Evolutionary conservation across 202 grass and related monocot species (phyloP).

Genomic region (Zizania palustris): DNA sequence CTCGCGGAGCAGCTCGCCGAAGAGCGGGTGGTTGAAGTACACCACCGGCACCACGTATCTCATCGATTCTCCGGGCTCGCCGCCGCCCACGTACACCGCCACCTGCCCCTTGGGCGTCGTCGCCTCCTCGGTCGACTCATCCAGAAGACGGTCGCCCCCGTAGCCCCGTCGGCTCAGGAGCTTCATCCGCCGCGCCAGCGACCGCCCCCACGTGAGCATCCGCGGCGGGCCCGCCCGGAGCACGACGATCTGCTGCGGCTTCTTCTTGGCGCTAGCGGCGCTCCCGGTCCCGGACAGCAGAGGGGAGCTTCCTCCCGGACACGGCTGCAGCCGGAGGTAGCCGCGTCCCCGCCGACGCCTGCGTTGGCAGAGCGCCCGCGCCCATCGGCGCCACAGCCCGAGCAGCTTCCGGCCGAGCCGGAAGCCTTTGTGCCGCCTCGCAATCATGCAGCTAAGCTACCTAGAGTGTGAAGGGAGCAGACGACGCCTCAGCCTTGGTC

Average conservation of each 20-base stretch:
- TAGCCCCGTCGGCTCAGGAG: constrained; percentile 6
- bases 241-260: constrained; percentile 23
- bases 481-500: not conserved
- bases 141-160: constrained; percentile 32
- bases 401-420: constrained; percentile 73
- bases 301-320: not conserved
- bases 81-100: constrained; percentile 76
- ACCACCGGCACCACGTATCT: constrained; percentile 84
- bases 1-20: constrained; percentile 88
- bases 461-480: not conserved
- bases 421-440: constrained; percentile 67
- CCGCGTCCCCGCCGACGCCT: constrained; percentile 36
- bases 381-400: constrained; percentile 37
- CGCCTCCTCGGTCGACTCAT: constrained; percentile 28
- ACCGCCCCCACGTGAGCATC: constrained; percentile 52
- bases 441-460: constrained; percentile 18
- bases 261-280: constrained; percentile 11
- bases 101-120: constrained; percentile 79
- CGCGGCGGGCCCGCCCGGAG: constrained; percentile 26
- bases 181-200: constrained; percentile 51
- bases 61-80: constrained; percentile 53
- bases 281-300: constrained; percentile 7
- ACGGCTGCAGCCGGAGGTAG: constrained; percentile 63
- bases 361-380: constrained; percentile 50
- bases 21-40: constrained; percentile 94